Evolutionary conservation across 2,329 filamentous ascomycete genomes (phyloP).

Genomic region (Penicillium sp.): DNA sequence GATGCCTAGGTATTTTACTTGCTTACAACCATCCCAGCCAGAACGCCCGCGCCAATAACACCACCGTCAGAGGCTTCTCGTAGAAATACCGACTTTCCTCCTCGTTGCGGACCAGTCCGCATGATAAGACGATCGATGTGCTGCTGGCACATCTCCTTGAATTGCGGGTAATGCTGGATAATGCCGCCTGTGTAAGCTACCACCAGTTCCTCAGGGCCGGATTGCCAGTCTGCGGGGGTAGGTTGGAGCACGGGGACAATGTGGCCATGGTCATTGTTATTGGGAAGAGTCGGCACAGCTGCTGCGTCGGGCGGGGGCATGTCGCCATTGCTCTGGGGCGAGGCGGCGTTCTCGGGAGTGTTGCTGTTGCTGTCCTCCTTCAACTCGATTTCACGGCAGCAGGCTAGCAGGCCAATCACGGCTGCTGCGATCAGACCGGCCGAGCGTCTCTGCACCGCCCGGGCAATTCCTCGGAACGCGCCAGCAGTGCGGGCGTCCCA

Average conservation of each 20-base stretch:
- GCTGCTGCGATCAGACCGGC: constrained; percentile 70
- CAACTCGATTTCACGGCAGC: constrained; percentile 60
- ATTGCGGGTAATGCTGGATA: constrained; percentile 73
- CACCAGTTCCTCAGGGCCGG: constrained; percentile 57
- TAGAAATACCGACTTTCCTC: constrained; percentile 48
- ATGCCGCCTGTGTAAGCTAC: constrained; percentile 77
- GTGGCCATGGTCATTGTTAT: constrained; percentile 22
- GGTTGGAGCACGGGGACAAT: constrained; percentile 37
- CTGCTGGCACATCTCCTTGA: constrained; percentile 62
- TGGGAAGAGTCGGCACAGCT: constrained; percentile 7
- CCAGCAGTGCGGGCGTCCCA: constrained; percentile 61
- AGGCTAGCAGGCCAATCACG: constrained; percentile 62
- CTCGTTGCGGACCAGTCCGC: constrained; percentile 42
- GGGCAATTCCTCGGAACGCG: constrained; percentile 61
- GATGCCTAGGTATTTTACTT: constrained; percentile 10
- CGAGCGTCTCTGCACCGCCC: constrained; percentile 65
- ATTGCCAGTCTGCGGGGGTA: constrained; percentile 38
- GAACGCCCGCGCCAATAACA: constrained; percentile 53
- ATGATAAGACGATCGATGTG: constrained; percentile 58
- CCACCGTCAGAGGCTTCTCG: constrained; percentile 51
- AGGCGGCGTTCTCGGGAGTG: constrained; percentile 30
- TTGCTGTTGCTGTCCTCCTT: constrained; percentile 38
- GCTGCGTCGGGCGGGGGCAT: constrained; percentile 16
- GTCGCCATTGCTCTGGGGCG: constrained; percentile 26
- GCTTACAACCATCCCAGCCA: constrained; percentile 46